These are phyloP conservation scores for Nannizziopsis barbatae DNA, from an alignment of 2,329 filamentous ascomycete species.

Conservation along the genomic window DNA sequence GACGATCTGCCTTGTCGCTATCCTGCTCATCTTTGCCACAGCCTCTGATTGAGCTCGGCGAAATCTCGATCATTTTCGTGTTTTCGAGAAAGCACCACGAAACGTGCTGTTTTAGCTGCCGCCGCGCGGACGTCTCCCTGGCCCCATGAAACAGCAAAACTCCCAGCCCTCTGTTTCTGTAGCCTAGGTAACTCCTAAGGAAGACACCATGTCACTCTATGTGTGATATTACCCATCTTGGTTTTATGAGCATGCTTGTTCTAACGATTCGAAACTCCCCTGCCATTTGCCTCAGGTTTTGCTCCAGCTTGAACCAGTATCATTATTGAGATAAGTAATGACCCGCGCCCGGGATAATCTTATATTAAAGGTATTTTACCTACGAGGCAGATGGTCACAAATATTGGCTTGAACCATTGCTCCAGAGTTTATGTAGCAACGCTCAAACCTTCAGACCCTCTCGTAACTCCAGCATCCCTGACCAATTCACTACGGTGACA, in stretches of 20 bases:
- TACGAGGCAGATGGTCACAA: slow-evolving; percentile 10
- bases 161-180: not conserved
- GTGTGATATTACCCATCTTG: not conserved
- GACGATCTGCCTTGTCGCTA: slow-evolving; percentile 2
- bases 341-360: slow-evolving; percentile 6
- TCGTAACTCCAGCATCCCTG: slow-evolving; percentile 14
- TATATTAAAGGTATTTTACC: slow-evolving; percentile 1
- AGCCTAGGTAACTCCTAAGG: not conserved
- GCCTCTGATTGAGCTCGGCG: too few species aligned
- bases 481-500: slow-evolving; percentile 9
- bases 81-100: not conserved
- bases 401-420: slow-evolving; percentile 2
- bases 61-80: not conserved
- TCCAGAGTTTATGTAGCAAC: slow-evolving; percentile 11
- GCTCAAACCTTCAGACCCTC: slow-evolving; percentile 13
- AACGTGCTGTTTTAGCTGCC: not conserved
- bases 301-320: slow-evolving; percentile 1
- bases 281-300: not conserved
- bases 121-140: too few species aligned
- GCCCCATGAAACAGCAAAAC: not conserved
- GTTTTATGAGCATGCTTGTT: slow-evolving; percentile 9
- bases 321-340: slow-evolving; percentile 8
- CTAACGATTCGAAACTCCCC: slow-evolving; percentile 9
- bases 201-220: not conserved
- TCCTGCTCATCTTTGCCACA: not conserved